Conservation (phyloP, 2,329 filamentous ascomycete genomes). For the Xylariomycetidae sp. region DNA sequence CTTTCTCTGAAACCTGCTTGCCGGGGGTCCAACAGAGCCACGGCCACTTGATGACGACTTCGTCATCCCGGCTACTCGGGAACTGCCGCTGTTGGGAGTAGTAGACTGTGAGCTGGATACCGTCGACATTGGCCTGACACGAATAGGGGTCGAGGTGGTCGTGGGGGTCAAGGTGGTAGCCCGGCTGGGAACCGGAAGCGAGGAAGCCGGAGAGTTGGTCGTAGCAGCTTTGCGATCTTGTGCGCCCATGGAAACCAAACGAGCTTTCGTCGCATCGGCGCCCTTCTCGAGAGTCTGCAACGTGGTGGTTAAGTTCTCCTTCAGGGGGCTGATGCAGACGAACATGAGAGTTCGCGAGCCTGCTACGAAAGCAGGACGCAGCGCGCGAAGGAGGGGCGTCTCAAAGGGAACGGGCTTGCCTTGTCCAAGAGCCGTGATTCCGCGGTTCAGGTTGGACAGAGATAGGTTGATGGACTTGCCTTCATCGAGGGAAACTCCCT, state of each 20-base stretch:
- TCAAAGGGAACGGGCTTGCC: conserved; percentile 84
- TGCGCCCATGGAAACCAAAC: conserved; percentile 1
- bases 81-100: too few relatives aligned
- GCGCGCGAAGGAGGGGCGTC: conserved; percentile 86
- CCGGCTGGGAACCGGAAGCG: too few relatives aligned
- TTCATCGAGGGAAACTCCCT: conserved; percentile 58
- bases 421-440: conserved; percentile 80
- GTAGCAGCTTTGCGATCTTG: background rate
- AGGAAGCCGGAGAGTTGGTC: background rate
- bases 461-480: conserved; percentile 96
- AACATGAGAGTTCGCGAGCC: conserved; percentile 98
- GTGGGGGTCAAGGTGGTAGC: too few relatives aligned
- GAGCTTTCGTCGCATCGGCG: conserved; percentile 13
- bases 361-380: conserved; percentile 85
- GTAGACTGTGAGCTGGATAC: too few relatives aligned
- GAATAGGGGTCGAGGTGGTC: too few relatives aligned
- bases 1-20: too few relatives aligned
- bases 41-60: too few relatives aligned
- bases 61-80: too few relatives aligned
- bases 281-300: conserved; percentile 16
- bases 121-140: too few relatives aligned
- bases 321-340: conserved; percentile 88
- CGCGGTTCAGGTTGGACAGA: conserved; percentile 84
- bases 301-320: conserved; percentile 60
- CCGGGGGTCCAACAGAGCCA: too few relatives aligned